A percentile compares a stretch with the other conserved stretches of the same genome.
phyloP scores from a whole-genome alignment of 768 basidiomycete species.

The Botryobasidium botryosum region DNA sequence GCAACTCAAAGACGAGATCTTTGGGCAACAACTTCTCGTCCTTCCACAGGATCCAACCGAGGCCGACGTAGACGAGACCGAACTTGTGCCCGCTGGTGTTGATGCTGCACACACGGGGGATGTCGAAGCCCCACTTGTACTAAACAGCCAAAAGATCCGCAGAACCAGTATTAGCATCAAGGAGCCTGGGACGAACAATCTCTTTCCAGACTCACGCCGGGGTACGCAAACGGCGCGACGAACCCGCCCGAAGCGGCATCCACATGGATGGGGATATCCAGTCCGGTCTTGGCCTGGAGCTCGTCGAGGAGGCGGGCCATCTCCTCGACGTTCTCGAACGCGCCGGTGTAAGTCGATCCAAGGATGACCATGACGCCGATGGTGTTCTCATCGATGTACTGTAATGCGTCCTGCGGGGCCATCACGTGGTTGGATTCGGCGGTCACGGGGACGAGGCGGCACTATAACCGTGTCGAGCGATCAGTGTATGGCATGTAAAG shows the following conservation, averaged over 20 bases:
- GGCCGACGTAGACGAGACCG: conserved; percentile 35
- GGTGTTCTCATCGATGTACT: conserved; percentile 53
- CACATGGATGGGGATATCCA: conserved; percentile 33
- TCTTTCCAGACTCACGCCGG: no score
- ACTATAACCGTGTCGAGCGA: conserved; percentile 10
- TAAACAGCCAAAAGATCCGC: conserved; percentile 25
- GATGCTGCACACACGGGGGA: conserved; percentile 44
- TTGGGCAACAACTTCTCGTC: conserved; percentile 40
- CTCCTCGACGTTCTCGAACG: conserved; percentile 66
- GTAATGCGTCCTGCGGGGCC: conserved; percentile 45
- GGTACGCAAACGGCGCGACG: conserved; percentile 43
- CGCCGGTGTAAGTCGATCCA: conserved; percentile 33
- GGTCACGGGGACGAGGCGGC: conserved; percentile 43
- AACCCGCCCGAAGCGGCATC: conserved; percentile 41
- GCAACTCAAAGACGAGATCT: conserved; percentile 49
- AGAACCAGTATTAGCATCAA: conserved; percentile 9
- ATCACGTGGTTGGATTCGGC: conserved; percentile 63
- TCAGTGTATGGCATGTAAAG: background rate
- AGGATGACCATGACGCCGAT: conserved; percentile 43
- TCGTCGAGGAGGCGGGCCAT: conserved; percentile 44
- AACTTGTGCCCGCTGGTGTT: conserved; percentile 42
- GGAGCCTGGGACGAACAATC: background rate
- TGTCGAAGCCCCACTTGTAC: conserved; percentile 40
- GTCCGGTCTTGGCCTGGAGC: conserved; percentile 22
- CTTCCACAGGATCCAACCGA: conserved; percentile 53